These are phyloP conservation scores for Paraconiothyrium sp. DNA, from an alignment of 2,329 filamentous ascomycete species.

Conservation along the genomic window DNA sequence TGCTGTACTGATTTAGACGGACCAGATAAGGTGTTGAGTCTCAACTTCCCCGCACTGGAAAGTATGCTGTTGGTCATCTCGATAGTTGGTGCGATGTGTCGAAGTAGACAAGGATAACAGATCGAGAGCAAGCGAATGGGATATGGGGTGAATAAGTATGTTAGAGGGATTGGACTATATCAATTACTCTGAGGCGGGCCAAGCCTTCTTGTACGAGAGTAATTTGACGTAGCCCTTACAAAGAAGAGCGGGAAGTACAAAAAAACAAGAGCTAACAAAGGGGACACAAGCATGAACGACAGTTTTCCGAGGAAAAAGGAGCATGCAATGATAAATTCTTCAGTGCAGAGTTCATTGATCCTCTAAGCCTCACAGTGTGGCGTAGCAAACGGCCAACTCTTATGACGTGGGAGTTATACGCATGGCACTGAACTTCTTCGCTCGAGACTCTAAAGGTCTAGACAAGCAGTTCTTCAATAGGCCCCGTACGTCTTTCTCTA, in stretches of 20 bases:
- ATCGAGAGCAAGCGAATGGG: not conserved
- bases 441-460: no score
- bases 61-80: conserved; percentile 1
- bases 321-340: not conserved
- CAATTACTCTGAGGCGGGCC: not conserved
- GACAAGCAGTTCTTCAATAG: no score
- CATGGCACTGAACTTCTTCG: not conserved
- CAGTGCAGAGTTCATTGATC: not conserved
- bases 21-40: not conserved
- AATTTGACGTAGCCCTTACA: not conserved
- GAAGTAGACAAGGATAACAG: not conserved
- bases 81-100: not conserved
- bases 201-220: not conserved
- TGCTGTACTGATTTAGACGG: not conserved
- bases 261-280: conserved; percentile 1
- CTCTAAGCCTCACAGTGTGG: not conserved
- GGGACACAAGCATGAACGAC: not conserved
- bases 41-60: not conserved
- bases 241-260: not conserved
- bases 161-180: not conserved
- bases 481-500: no score
- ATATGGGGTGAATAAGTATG: not conserved
- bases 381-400: not conserved
- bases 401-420: not conserved
- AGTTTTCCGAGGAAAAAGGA: conserved; percentile 4